Evolutionary conservation across 108 stramenopile genomes (phyloP).

Genomic region (Skeletonema marinoi): DNA sequence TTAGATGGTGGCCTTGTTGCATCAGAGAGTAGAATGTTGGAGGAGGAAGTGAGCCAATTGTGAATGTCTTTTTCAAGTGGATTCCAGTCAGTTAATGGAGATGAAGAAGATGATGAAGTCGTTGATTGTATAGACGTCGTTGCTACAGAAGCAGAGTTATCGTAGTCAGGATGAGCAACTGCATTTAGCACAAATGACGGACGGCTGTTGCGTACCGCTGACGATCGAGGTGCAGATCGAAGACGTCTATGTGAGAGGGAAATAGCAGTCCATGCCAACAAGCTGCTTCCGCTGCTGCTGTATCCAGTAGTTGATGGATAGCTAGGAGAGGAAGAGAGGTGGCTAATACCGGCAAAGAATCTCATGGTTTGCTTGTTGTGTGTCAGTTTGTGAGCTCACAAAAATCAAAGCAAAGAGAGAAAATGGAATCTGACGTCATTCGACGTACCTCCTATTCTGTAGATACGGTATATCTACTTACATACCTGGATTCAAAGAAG

Average conservation of each 20-base stretch:
- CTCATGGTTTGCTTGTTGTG: not conserved
- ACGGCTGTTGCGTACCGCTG: not conserved
- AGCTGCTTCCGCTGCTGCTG: not conserved
- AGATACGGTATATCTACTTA: not conserved
- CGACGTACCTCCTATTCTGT: not conserved
- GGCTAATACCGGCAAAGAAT: not conserved
- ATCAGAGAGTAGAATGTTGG: not conserved
- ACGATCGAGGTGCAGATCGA: not conserved
- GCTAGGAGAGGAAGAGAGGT: not conserved
- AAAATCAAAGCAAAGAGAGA: too few relatives aligned
- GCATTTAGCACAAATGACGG: not conserved
- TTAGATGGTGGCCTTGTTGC: slow-evolving; percentile 54
- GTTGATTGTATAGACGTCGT: not conserved
- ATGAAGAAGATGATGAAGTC: not conserved
- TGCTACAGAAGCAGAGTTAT: not conserved
- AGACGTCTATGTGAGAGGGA: not conserved
- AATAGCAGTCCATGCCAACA: not conserved
- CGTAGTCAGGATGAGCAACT: not conserved
- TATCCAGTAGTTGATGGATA: not conserved
- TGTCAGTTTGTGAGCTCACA: too few relatives aligned
- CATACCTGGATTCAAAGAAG: too few relatives aligned
- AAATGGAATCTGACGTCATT: not conserved
- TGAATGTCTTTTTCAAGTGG: not conserved
- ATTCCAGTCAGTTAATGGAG: not conserved
- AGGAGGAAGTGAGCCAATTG: not conserved